Conservation (phyloP, 2,329 filamentous ascomycete species). For the Colletotrichum sp. region DNA sequence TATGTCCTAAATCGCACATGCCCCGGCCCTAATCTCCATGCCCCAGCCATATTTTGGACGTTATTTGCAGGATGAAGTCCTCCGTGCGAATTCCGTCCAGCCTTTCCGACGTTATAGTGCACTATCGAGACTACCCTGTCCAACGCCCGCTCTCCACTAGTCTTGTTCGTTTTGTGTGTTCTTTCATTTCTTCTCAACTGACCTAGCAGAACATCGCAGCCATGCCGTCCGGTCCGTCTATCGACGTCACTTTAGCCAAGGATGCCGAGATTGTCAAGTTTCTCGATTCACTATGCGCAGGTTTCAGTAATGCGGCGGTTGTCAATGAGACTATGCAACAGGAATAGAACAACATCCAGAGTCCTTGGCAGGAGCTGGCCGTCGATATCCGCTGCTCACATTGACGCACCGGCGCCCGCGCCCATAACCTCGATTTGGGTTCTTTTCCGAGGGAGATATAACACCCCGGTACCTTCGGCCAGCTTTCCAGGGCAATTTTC, state of each 20-base stretch:
- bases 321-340: accelerated
- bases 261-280: neutral
- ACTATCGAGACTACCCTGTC: too few species aligned
- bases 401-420: neutral
- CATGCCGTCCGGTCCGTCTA: too few species aligned
- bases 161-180: too few species aligned
- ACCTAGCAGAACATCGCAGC: too few species aligned
- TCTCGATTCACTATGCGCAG: neutral
- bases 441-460: neutral
- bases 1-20: too few species aligned
- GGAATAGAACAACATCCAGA: neutral
- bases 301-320: neutral
- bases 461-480: neutral
- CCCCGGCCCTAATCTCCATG: too few species aligned
- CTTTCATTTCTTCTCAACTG: too few species aligned
- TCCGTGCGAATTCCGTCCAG: too few species aligned
- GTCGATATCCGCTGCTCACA: neutral
- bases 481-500: neutral
- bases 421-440: neutral
- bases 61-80: too few species aligned
- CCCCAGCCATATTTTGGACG: too few species aligned
- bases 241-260: neutral
- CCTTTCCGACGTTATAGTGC: too few species aligned
- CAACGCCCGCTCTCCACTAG: too few species aligned
- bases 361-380: neutral